Base-by-base conservation (phyloP, 768 basidiomycete genomes). In the Boletus rufocinnamomeus region DNA sequence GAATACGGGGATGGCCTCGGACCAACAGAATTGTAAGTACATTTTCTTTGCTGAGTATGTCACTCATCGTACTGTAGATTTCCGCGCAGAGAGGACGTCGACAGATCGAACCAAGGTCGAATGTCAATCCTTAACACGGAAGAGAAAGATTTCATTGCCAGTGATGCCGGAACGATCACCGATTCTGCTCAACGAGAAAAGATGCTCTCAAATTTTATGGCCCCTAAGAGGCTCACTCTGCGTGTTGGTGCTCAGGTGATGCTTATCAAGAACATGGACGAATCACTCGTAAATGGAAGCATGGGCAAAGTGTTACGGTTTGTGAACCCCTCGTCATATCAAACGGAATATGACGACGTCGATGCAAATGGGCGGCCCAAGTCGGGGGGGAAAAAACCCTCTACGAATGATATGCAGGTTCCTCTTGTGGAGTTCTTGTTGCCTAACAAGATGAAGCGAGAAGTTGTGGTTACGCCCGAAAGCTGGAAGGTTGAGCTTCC, bases 241-340 rank as follows among this genome's bases (percentile, higher is more conserved):
- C 90, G 92, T 48, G 67, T 87, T 28, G 87, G 88, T 56, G 88
- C 92, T 8, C 96, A 98, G 73, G 91, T 93, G 41, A 98, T 97
- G 95, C 80, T 97, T 34, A 92, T 94, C 74, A 98, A 98, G 78
- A 98, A 98, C 68, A 76, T 89, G 52, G 92, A 95, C 64, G 93
- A 95, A 32, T 83, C 79, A 3, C 82, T 98, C 9, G 97, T 98
- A 46, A 99, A 99, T 67, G 97, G 97, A 2, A 93, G 87, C 56
- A 90, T 97, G 81, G 97, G 97, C 10, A 86, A 84, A 43, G 82
- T 99, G 21, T 65, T 89, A 30, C 81, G 83, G 4, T 99, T 99
- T 72, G 76, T 77, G 35, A 85, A 87, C 58, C 82, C 83, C 1
- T 69, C 71, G 0, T 63, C 72, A 8, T 81, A 79, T 62, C 79